A percentile compares a stretch with the other conserved stretches of the same genome.
Evolutionary conservation across 1,284 basidiomycete genomes (phyloP).

Genomic region (Earliella scabrosa): DNA sequence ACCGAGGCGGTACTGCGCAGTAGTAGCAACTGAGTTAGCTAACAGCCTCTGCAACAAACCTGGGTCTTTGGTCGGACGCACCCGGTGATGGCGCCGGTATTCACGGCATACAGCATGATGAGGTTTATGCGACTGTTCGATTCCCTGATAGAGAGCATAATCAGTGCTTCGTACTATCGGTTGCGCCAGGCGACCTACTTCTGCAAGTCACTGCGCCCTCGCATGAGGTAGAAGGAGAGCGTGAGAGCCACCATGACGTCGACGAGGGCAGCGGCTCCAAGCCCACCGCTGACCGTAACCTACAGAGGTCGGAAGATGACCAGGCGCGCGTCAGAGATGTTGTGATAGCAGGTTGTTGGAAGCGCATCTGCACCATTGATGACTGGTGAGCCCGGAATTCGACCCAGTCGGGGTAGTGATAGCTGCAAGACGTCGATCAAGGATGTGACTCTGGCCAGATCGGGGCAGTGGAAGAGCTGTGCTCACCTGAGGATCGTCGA

Average conservation of each 20-base stretch:
- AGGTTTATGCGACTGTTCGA: constrained; percentile 15
- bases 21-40: background rate
- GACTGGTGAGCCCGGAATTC: background rate
- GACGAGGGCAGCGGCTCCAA: constrained; percentile 15
- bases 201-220: constrained; percentile 12
- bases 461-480: too few relatives aligned
- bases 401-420: background rate
- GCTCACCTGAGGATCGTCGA: constrained; percentile 17
- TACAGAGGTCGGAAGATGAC: too few relatives aligned
- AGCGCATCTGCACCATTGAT: constrained; percentile 1
- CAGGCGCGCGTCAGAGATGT: too few relatives aligned
- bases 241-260: constrained; percentile 22
- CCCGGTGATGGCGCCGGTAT: constrained; percentile 23
- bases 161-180: too few relatives aligned
- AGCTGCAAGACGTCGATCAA: background rate
- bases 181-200: background rate
- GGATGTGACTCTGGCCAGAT: too few relatives aligned
- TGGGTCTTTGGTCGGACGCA: too few relatives aligned
- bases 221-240: constrained; percentile 16
- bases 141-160: too few relatives aligned
- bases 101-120: constrained; percentile 21
- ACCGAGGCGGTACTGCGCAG: constrained; percentile 16
- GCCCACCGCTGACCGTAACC: constrained; percentile 18
- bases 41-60: background rate
- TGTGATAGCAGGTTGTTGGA: background rate